Percentiles rank a stretch among this genome's conserved stretches.
Evolutionary conservation across 2,329 filamentous ascomycete species (phyloP).

Genomic region (Ceratocystis alfenasii): DNA sequence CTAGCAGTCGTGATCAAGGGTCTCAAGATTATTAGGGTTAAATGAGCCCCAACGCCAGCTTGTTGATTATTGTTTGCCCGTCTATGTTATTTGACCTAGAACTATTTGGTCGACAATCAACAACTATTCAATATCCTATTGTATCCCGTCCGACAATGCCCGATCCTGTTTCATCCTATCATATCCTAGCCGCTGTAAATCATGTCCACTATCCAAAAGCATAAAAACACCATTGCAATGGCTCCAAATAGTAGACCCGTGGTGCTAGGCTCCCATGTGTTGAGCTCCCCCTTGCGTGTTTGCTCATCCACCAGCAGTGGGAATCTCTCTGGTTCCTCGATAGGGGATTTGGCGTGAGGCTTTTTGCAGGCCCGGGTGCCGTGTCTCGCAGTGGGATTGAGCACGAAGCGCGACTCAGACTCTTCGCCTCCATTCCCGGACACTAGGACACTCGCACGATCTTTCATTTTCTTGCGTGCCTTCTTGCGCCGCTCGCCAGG

Average conservation of each 20-base stretch:
- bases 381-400: neutral
- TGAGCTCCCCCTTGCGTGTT: neutral
- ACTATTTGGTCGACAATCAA: no score
- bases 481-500: conserved; percentile 14
- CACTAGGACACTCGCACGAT: neutral
- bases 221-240: conserved; percentile 3
- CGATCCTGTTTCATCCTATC: neutral
- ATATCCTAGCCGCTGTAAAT: neutral
- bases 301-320: neutral
- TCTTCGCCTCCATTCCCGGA: neutral
- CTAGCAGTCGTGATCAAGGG: neutral
- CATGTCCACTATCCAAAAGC: conserved; percentile 12
- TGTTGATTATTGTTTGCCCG: neutral
- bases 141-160: neutral
- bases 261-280: conserved; percentile 6
- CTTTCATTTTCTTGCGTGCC: conserved; percentile 11
- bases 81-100: no score
- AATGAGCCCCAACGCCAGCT: neutral
- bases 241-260: neutral
- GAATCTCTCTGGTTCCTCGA: neutral
- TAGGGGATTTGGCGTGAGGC: neutral
- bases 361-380: neutral
- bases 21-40: neutral
- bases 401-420: neutral
- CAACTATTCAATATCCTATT: no score